Evolutionary conservation across 2,329 filamentous ascomycete genomes (phyloP).

Genomic region (Cladosporium sp.): DNA sequence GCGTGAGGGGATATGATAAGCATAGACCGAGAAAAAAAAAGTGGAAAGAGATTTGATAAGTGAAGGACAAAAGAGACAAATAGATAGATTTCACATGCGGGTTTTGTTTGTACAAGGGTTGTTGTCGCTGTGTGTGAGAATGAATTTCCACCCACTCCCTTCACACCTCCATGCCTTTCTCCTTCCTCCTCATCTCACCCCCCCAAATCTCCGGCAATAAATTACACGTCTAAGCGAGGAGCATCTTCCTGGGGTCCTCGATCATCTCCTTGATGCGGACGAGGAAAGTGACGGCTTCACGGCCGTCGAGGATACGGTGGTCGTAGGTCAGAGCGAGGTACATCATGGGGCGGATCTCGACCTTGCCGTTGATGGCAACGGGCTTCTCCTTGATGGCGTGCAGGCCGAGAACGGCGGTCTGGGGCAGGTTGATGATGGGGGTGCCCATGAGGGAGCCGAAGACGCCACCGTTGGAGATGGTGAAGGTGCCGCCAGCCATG

Average conservation of each 20-base stretch:
- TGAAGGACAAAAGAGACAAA: not conserved
- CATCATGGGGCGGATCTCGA: conserved; percentile 98
- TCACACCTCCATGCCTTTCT: not conserved
- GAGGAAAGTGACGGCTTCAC: conserved; percentile 93
- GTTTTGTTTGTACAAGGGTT: conserved; percentile 2
- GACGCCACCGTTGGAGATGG: conserved; percentile 94
- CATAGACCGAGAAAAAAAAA: not conserved
- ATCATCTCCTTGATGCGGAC: conserved; percentile 98
- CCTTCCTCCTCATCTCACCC: not conserved
- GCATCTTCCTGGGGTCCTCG: conserved; percentile 91
- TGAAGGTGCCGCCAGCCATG: conserved; percentile 98
- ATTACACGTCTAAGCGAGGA: conserved; percentile 51
- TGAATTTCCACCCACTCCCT: not conserved
- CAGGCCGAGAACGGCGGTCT: conserved; percentile 85
- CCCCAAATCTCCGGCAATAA: not conserved
- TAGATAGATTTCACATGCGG: not conserved
- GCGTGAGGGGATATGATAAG: not conserved
- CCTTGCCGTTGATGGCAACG: conserved; percentile 85
- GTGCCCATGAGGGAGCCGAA: conserved; percentile 98
- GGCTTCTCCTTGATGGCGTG: conserved; percentile 96
- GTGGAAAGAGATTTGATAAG: not conserved
- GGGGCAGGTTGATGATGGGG: conserved; percentile 95
- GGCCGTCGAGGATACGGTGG: conserved; percentile 89
- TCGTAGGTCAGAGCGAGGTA: conserved; percentile 97
- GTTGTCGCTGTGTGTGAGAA: not conserved